Base-by-base conservation (phyloP, 306 rosid genomes). In the Geum urbanum region DNA sequence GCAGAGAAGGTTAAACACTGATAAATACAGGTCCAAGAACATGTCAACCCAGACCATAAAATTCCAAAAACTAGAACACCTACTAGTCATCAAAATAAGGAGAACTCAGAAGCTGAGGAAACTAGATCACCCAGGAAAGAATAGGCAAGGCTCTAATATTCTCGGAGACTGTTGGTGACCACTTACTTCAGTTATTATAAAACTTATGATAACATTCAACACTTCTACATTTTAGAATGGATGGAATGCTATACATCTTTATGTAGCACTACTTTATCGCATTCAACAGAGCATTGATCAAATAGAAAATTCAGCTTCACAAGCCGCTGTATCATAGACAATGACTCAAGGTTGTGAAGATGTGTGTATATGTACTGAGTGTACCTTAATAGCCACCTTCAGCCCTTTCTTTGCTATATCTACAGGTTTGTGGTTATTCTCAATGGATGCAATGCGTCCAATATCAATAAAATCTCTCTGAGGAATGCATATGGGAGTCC, bases 401-500 rank as follows among this genome's bases (percentile, higher is more conserved):
- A 77, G 92, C 72, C 99, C 99, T 76, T 86, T 94, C 86, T 91
- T 94, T 10, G 99, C 97, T 45, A 50, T 74, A 78, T 94, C 96
- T 76, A 94, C 97, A 44, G 99, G 87, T 78, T 87, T 91, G 68
- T 91, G 88, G 79, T 94, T 94, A 74, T 88, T 91, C 79, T 91
- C 96, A 45, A 94, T 87, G 22, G 97, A 94, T 22, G 95, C 89
- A 69, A 94, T 82, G 62, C 88, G 88, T 14, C 99, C 99, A 56
- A 94, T 88, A 61, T 85, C 94, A 74, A 86, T 91, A 84, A 83
- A 94, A 24, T 91, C 96, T 81, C 84, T 84, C 37, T 86, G 87
- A 72, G 96, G 99, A 74, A 94, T 67, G 84, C 99, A 94, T 67
- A 94, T 77, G 66, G 97, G 99, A 74, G 96, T 91, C 71, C 99